Base-by-base conservation (phyloP, 192 early-diverging fungal species). In the Powellomyces hirtus region DNA sequence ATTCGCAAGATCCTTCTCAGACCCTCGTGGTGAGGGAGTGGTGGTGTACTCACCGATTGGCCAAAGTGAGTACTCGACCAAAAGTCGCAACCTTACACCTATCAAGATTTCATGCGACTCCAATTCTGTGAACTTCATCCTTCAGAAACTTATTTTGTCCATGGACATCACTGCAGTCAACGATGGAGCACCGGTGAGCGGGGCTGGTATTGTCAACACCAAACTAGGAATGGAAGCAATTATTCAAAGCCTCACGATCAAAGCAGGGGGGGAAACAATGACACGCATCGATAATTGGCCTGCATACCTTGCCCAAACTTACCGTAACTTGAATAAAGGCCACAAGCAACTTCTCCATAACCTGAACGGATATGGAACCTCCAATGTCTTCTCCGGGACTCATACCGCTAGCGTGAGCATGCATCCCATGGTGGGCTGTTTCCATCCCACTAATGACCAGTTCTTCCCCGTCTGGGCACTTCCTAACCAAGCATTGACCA, bases 341-440 rank as follows among this genome's bases (percentile, higher is more conserved):
- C 38, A 62, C 6, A 62, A 62, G 40, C 8, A 62, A 45, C 61
- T 62, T 11, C 35, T 62, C 5, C 7, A 29, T 20, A 10, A 40
- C 13, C 36, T 62, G 38, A 22, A 36, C 18, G 61, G 61, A 22
- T 62, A 62, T 29, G 61, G 61, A 24, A 49, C 24, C 36, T 46
- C 61, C 40, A 45, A 62, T 29, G 45, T 62, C 13, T 62, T 62
- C 27, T 13, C 7, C 8, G 6, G 11, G 20, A 1, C 38, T 51
- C 18, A 20, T 1, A 64, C 62, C 8, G 18, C 38, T 30, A 1
- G 0, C 20, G 27, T 64, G 16, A 49, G 24, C 42, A 20, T 26
- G 1, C 62, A 64, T 49, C 62, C 62, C 35, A 51, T 11, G 14
- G 42, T 64, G 0, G 62, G 62, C 10, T 64, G 46, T 27, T 49